Evolutionary conservation across 2,329 filamentous ascomycete species (phyloP), one percentile per base, ranked within the genome.

Genomic region (Aspergillus ochraceus): DNA sequence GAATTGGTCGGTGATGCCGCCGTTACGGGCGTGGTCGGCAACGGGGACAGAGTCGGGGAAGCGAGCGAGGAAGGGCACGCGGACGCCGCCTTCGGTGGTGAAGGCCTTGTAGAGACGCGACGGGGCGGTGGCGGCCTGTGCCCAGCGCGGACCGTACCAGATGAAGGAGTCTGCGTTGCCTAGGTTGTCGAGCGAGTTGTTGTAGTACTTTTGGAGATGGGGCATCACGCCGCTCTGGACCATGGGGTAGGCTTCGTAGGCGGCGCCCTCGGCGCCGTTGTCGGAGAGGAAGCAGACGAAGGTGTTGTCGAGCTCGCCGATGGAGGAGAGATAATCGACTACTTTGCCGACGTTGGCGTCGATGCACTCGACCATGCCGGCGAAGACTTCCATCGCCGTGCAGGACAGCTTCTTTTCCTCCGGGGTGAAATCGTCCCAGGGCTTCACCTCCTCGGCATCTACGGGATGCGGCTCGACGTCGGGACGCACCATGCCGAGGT

Each of bases 201-300:
- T 76, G 70, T 86, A 86, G 72, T 85, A 84, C 66, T 83, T 83
- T 63, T 83, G 74, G 29, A 86, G 70, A 64, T 84, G 82, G 3
- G 81, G 77, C 66, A 85, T 80, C 63, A 85, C 82, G 24, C 78
- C 78, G 51, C 81, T 81, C 55, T 82, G 77, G 4, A 86, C 80
- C 56, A 86, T 83, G 0, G 85, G 85, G 55, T 83, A 81, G 4
- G 85, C 83, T 65, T 88, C 84, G 62, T 85, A 84, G 1, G 80
- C 80, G 17, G 82, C 83, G 11, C 85, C 85, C 64, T 87, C 85
- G 11, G 85, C 85, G 2, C 85, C 85, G 61, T 88, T 88, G 71
- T 88, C 85, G 1, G 80, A 84, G 76, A 88, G 83, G 77, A 88
- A 88, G 67, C 83, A 80, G 54, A 89, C 78, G 61, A 88, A 84